Base-by-base conservation (phyloP, 768 basidiomycete genomes). In the Holtermannia corniformis region DNA sequence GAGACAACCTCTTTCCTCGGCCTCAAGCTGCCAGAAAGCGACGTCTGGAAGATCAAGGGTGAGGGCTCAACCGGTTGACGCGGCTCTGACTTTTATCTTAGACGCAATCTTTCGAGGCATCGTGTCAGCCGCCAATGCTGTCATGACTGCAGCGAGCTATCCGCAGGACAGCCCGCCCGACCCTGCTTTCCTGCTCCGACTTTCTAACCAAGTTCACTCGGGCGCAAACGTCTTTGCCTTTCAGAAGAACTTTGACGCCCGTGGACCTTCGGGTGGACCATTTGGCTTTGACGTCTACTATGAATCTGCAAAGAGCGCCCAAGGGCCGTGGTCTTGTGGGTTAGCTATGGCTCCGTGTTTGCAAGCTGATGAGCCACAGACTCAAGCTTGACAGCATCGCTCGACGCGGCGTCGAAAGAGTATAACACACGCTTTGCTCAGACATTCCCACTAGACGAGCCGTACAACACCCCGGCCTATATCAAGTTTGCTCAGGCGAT, bases 241-340 rank as follows among this genome's bases (percentile, higher is more conserved):
- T 44, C 92, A 97, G 71, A 92, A 90, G 67, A 76, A 76, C 3
- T 89, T 85, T 56, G 83, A 87, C 11, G 89, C 87, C 1, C 76
- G 79, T 20, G 59, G 54, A 12, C 28, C 50, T 13, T 26, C 56
- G 0, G 50, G 54, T 16, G 60, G 57, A 0, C 10, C 32, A 24
- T 96, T 93, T 74, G 81, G 85, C 53, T 90, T 92, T 65, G 93
- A 97, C 62, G 78, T 96, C 14, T 82, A 84, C 70, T 95, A 83
- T 64, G 88, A 95, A 61, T 84, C 85, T 52, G 80, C 72, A 24
- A 87, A 83, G 61, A 76, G 54, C 5, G 41, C 19, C 1, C 43
- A 49, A 0, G 56, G 43, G 54, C 26, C 44, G 23, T 49, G 45
- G 27, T 46, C 28, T 22, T 46, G 12, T 2, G n/a, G 16, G 23